phyloP scores from a whole-genome alignment of 2,329 filamentous ascomycete species.

The Dryadomyces sulphureus region DNA sequence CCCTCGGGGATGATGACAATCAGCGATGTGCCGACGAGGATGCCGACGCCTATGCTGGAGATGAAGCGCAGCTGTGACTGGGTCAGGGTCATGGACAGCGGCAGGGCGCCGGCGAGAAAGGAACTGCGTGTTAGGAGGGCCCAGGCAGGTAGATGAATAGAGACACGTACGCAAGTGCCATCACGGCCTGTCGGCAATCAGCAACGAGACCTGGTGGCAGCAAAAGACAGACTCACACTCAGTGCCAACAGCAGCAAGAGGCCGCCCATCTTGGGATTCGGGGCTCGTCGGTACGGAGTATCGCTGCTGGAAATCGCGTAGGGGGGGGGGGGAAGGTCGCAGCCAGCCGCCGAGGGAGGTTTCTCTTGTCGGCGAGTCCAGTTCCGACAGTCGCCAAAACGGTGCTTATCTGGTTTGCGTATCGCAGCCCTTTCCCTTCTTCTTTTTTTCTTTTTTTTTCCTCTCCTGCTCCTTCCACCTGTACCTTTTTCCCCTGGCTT shows the following conservation, averaged over 20 bases:
- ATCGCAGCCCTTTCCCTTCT: no score
- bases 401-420: background rate
- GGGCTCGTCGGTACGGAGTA: no score
- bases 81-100: conserved; percentile 76
- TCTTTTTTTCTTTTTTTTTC: background rate
- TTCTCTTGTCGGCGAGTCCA: no score
- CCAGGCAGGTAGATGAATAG: conserved; percentile 4
- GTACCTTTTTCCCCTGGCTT: conserved; percentile 1
- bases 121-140: conserved; percentile 42
- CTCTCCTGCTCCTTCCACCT: background rate
- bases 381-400: no score
- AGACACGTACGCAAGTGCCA: conserved; percentile 39
- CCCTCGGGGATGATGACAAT: conserved; percentile 98
- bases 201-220: background rate
- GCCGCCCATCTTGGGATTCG: no score
- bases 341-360: no score
- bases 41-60: conserved; percentile 83
- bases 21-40: conserved; percentile 85
- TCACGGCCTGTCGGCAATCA: conserved; percentile 30
- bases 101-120: conserved; percentile 82
- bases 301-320: no score
- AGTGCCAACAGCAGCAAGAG: conserved; percentile 19
- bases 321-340: no score
- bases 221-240: conserved; percentile 13
- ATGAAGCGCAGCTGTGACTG: conserved; percentile 77